Evolutionary conservation across 345 rosid genomes (phyloP).

Genomic region (Physaria fendleri): DNA sequence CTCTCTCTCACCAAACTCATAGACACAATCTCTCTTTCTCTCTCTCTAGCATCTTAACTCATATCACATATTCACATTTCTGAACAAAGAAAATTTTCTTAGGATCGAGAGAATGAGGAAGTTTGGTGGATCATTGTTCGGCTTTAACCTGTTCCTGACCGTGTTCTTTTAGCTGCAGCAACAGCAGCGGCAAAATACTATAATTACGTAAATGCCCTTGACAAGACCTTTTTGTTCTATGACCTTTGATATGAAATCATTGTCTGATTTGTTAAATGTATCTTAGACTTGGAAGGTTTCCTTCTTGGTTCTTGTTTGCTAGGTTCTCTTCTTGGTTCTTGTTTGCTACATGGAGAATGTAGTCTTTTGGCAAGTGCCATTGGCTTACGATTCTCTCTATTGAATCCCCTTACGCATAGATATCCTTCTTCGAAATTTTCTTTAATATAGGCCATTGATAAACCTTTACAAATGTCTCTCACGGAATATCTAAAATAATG

Average conservation of each 20-base stretch:
- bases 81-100: too few species aligned
- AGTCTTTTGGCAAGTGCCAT: constrained; percentile 56
- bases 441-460: constrained; percentile 59
- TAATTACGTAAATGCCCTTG: constrained; percentile 50
- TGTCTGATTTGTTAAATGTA: too few species aligned
- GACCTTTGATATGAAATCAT: too few species aligned
- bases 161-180: constrained; percentile 15
- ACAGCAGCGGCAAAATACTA: constrained; percentile 17
- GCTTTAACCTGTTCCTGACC: constrained; percentile 24
- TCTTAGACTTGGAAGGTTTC: too few species aligned
- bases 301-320: background rate
- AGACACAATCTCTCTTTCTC: background rate
- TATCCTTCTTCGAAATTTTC: constrained; percentile 83
- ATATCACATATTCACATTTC: background rate
- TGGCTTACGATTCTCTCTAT: constrained; percentile 48
- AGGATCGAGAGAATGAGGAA: constrained; percentile 14
- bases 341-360: constrained; percentile 58
- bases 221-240: constrained; percentile 53
- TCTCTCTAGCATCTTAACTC: background rate
- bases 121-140: constrained; percentile 10
- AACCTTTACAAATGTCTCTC: constrained; percentile 65
- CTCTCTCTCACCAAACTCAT: constrained; percentile 20
- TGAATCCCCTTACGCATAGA: constrained; percentile 87
- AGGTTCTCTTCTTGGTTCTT: background rate
- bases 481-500: constrained; percentile 87